phyloP scores from a whole-genome alignment of 805 yeast species.

The Candida easanensis region DNA sequence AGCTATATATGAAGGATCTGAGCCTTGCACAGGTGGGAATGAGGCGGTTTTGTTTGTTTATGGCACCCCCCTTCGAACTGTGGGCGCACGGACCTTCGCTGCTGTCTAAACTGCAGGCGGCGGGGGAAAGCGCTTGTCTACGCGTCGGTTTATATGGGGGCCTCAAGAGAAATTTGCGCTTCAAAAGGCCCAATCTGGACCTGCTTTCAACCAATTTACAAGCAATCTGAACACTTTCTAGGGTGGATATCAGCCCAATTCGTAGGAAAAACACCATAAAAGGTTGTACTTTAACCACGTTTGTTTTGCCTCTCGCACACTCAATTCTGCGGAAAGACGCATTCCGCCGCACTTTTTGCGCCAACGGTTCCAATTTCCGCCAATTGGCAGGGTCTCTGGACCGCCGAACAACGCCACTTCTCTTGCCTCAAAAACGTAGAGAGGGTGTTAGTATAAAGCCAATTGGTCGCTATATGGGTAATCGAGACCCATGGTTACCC shows the following conservation, averaged over 20 bases:
- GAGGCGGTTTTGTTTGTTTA: constrained; percentile 7
- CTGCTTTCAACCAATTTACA: too few species aligned
- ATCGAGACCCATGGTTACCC: too few species aligned
- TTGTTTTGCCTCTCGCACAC: neutral
- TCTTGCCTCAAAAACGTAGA: neutral
- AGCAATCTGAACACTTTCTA: too few species aligned
- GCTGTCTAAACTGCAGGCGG: constrained; percentile 2
- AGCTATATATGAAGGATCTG: constrained; percentile 5
- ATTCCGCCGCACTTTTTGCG: constrained; percentile 7
- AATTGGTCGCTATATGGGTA: too few species aligned
- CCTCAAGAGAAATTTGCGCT: neutral
- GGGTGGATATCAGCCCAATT: too few species aligned
- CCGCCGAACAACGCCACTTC: too few species aligned
- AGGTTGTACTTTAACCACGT: neutral
- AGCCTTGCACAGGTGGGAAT: neutral
- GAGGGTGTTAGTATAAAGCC: too few species aligned
- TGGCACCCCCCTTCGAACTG: constrained; percentile 4
- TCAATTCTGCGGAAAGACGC: constrained; percentile 3
- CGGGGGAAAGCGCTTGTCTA: neutral
- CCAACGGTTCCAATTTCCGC: constrained; percentile 8
- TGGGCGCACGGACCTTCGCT: neutral
- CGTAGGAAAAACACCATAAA: too few species aligned
- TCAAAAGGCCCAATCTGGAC: neutral
- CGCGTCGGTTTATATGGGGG: neutral
- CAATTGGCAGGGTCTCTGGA: too few species aligned